Evolutionary conservation across 257 asterid species (phyloP), one percentile per base, ranked within the genome.

Genomic region (Mentha longifolia): DNA sequence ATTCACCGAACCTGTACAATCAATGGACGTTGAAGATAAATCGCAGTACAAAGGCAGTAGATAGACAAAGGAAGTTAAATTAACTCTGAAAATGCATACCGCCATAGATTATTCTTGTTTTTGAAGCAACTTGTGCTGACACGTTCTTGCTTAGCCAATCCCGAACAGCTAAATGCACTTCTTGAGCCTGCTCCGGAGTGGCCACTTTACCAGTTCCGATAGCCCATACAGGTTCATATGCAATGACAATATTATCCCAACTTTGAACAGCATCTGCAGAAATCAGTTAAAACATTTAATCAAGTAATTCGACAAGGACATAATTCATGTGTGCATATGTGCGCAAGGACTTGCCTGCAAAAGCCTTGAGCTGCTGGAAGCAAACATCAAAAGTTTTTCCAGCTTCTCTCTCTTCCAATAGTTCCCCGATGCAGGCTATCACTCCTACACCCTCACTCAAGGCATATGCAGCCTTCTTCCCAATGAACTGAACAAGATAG

Each of bases 171-270:
- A 76, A 84, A 61, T 95, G 99, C 73, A 95, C 99, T 81, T 95
- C 98, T 79, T 95, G 99, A 67, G 99, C 98, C 86, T 95, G 99
- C 86, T 90, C 92, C 4, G 98, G 98, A 69, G 99, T 52, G 66
- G 99, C 98, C 77, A 92, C 98, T 85, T 95, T 95, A 74, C 98
- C 99, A 31, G 99, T 92, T 81, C 99, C 99, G 73, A 92, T 95
- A n/a, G 99, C 99, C 98, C 99, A 95, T 33, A 92, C 99, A 19
- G 99, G 99, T 79, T 95, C 99, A 68, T 92, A 92, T 42, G 99
- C 99, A 72, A 95, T 75, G 35, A 95, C 98, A 45, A 95, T 75
- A 55, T 92, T 80, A 67, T 92, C 96, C 99, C 99, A 92, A 77
- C 92, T 90, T 10, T 94, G 85, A 30, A 92, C 91, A 61, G 97